Evolutionary conservation across 2,329 filamentous ascomycete species (phyloP), one percentile per base, ranked within the genome.

Genomic region (Diaporthe citriasiana): DNA sequence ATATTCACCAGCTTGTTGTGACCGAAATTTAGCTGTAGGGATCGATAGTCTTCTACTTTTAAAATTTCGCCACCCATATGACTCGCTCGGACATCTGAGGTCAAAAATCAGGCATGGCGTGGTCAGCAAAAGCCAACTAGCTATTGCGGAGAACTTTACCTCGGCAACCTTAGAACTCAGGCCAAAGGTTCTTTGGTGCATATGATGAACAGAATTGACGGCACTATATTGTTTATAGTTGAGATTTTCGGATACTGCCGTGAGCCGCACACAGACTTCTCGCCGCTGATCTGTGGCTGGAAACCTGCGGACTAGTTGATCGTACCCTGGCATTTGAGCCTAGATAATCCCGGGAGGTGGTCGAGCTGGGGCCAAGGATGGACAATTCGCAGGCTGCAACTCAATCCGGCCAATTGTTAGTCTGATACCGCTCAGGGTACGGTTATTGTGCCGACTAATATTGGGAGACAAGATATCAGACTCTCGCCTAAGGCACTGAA

Each of bases 41-140:
- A 8, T 33, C 17, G 19, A n/a, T 35, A 19, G 42, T n/a, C 42
- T 35, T 66, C 7, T 50, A 50, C 38, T 35, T 50, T 38, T 51
- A 33, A 33, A 27, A 2, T 47, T 47, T 47, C 1, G 27, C 27
- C 51, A 50, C 25, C 42, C 27, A 35, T 27, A 66, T 66, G 60
- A 50, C 42, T 66, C 60, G 60, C 60, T 51, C 40, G 60, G 42
- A 66, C 17, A 50, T 45, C 51, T 35, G 42, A 38, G 12, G 59
- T 13, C 30, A 33, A 35, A 47, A 8, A 22, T 8, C 10, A 2
- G 42, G 19, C 27, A 35, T n/a, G 42, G 25, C 25, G 42, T 50
- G 19, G 42, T 3, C 19, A 33, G 25, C 25, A 65, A 15, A 22
- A 42, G 25, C 38, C 27, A 30, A 3, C 35, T 4, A 65, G 42